phyloP scores from a whole-genome alignment of 1,284 basidiomycete species.

The Ganoderma meredithae region DNA sequence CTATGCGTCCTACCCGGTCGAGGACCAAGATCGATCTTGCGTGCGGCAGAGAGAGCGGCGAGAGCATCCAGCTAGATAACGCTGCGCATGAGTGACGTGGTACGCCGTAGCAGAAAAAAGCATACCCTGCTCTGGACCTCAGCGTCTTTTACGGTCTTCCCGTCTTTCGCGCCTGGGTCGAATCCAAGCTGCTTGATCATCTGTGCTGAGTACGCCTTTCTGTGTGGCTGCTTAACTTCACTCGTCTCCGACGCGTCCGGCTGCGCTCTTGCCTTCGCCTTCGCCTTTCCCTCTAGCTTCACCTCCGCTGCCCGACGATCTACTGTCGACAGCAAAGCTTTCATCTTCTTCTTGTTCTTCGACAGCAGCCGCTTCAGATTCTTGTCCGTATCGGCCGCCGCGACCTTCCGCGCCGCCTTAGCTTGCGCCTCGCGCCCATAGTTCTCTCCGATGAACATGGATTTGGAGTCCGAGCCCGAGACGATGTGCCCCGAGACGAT shows the following conservation, averaged over 20 bases:
- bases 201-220: slow-evolving; percentile 65
- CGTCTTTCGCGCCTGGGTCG: slow-evolving; percentile 67
- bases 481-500: slow-evolving; percentile 81
- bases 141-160: slow-evolving; percentile 48
- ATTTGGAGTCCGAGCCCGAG: slow-evolving; percentile 54
- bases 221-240: slow-evolving; percentile 36
- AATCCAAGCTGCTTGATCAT: slow-evolving; percentile 77
- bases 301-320: slow-evolving; percentile 42
- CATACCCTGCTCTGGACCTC: slow-evolving; percentile 64
- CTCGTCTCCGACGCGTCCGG: slow-evolving; percentile 8
- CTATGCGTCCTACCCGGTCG: slow-evolving; percentile 55
- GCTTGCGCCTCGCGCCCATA: slow-evolving; percentile 80
- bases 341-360: slow-evolving; percentile 69
- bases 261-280: slow-evolving; percentile 34
- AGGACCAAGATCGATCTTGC: slow-evolving; percentile 59
- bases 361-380: slow-evolving; percentile 66
- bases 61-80: slow-evolving; percentile 56
- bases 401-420: slow-evolving; percentile 68
- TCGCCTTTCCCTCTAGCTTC: slow-evolving; percentile 37
- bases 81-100: slow-evolving; percentile 12
- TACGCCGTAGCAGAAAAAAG: slow-evolving; percentile 6
- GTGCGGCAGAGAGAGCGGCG: slow-evolving; percentile 54
- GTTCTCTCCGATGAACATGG: slow-evolving; percentile 64
- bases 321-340: slow-evolving; percentile 61
- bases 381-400: slow-evolving; percentile 64